Base-by-base conservation (phyloP, 768 basidiomycete genomes). In the Sporobolomyces pararoseus region DNA sequence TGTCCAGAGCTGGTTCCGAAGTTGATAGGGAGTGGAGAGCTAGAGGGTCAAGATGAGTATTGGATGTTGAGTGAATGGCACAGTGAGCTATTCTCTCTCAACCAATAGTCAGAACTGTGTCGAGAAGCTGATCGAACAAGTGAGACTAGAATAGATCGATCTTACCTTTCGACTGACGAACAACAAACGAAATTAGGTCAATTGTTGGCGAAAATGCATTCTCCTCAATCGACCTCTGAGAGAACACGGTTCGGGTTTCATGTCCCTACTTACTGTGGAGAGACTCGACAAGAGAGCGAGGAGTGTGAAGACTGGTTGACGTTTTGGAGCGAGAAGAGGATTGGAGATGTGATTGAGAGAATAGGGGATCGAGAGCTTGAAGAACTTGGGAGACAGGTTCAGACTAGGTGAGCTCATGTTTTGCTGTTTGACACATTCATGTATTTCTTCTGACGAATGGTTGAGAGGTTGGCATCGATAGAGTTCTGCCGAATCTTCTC, bases 11-110 rank as follows among this genome's bases (percentile, higher is more conserved):
- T 47, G 10, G 54, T 49, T 25, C 64, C 64, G 46, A 35, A 1
- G 25, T n/a, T 65, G 23, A 23, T 65, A 21, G 64, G 64, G n/a
- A 57, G n/a, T 37, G 64, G 64, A 21, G 23, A 57, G 55, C 17
- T 42, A 17, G 64, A 58, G 44, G 64, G 49, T 3, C 35, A 49
- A 21, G 54, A 37, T 2, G 27, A 32, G 31, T 27, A 19, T 16
- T 65, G 64, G 64, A 58, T 65, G 55, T 25, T 65, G 44, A 14
- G n/a, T 23, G 64, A 65, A 50, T 65, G 64, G 64, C 64, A 65
- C 42, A 50, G 64, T 58, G 46, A 14, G 64, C 57, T 35, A 2
- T 19, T 29, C 9, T 23, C 19, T 14, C 5, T 3, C 14, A 25
- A 29, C 17, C 57, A n/a, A 0, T 10, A 2, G 2, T 31, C 9